Base-by-base conservation (phyloP, 2,329 filamentous ascomycete genomes). In the Lithohypha guttulata region DNA sequence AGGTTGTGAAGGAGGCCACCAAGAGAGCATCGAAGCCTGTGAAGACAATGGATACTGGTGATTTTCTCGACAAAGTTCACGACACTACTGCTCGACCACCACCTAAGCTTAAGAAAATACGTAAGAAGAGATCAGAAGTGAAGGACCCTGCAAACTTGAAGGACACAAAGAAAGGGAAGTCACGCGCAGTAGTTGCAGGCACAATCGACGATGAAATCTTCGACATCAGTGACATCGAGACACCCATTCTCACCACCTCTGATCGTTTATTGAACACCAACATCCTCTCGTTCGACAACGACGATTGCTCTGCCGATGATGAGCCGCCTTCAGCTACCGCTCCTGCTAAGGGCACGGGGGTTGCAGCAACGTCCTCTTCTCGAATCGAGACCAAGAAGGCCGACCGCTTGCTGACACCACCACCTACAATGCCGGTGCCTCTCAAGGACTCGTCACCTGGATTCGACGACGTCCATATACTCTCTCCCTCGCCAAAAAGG, bases 221-320 rank as follows among this genome's bases (percentile, higher is more conserved):
- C 15, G 45, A 56, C 10, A 42, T 61, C 5, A 58, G 60, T 42
- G 58, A 61, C 40, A 60, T 61, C 17, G 50, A 61, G 41, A 57
- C 60, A 34, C 60, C n/a, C 10, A 39, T n/a, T 28, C 15, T 14
- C 11, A n/a, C 6, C n/a, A 8, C 19, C 10, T 39, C 18, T 10
- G 21, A 35, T 3, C 19, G 21, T 5, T 14, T 35, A 9, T 8
- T 23, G 6, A 6, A 14, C 11, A 30, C 26, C n/a, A 29, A 9
- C 6, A 9, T 14, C 7, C 31, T 39, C 54, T 3, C 59, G 57
- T 40, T 45, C 21, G 42, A 38, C 2, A 27, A 39, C 26, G 42
- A 40, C 2, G 34, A 39, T 25, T n/a, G 14, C 13, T 17, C 18
- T 26, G 14, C 22, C 18, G 17, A 34, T 13, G 22, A 14, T 11